Percentiles rank a stretch among this genome's conserved stretches.
phyloP scores from a whole-genome alignment of 75 land plant genomes.

The Picea glauca region DNA sequence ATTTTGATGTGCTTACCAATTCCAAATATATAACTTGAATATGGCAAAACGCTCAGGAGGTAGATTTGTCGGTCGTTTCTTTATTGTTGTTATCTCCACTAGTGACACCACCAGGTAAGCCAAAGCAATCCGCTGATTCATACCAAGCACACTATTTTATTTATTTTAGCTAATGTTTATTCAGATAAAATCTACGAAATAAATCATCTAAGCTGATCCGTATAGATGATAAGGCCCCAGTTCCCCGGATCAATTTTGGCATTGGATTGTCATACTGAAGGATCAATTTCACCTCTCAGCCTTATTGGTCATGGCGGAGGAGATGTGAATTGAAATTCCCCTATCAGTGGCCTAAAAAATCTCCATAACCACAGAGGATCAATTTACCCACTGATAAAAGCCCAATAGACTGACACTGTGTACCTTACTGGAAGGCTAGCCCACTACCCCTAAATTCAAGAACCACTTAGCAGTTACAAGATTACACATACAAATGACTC shows the following conservation, averaged over 20 bases:
- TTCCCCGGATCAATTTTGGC: not conserved
- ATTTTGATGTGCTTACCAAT: slow-evolving; percentile 35
- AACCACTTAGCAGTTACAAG: not conserved
- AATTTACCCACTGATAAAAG: no score
- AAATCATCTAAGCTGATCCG: not conserved
- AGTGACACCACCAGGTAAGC: slow-evolving; percentile 60
- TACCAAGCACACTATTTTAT: not conserved
- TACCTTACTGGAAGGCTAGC: not conserved
- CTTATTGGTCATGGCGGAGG: not conserved
- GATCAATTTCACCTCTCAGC: not conserved
- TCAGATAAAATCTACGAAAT: not conserved
- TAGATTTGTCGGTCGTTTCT: slow-evolving; percentile 21
- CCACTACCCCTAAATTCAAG: not conserved
- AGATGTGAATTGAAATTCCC: not conserved
- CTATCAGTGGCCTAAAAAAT: not conserved
- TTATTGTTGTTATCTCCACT: slow-evolving; percentile 49
- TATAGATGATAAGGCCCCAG: not conserved
- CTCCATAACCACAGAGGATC: no score
- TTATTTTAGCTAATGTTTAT: not conserved
- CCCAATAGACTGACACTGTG: no score
- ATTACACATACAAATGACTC: not conserved
- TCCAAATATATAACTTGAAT: slow-evolving; percentile 45
- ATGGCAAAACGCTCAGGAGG: slow-evolving; percentile 30
- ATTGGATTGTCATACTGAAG: not conserved
- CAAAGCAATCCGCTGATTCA: slow-evolving; percentile 66